Base-by-base conservation (phyloP, 1,139 yeast genomes). In the Tardiomyces digboiensis region DNA sequence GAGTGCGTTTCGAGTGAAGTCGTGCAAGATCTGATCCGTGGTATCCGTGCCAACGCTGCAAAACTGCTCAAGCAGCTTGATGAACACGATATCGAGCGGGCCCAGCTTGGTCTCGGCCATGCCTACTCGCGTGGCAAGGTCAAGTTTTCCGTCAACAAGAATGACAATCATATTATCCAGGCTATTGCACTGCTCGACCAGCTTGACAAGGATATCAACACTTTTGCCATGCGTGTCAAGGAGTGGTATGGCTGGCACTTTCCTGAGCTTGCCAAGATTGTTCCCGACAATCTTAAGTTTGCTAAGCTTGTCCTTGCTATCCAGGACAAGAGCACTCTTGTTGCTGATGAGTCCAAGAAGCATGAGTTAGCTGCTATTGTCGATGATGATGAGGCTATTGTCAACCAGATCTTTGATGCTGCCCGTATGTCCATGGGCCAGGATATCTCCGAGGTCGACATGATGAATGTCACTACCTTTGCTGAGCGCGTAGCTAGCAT, bases 191-290 rank as follows among this genome's bases (percentile, higher is more conserved):
- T 93, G 54, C 76, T 91, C 62, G 99, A 91, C 62, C 96, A 93
- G 65, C 78, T 91, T 61, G 98, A 91, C 72, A 91, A 91, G 72
- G 98, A 93, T 66, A 77, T 91, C 60, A 91, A 91, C 74, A 93
- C 97, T 43, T 91, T 85, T 68, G 91, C 97, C 52, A 91, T 91
- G 98, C 82, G 98, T 74, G 89, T 86, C 62, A 91, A 91, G 76
- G 98, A 91, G 72, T 91, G 98, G 98, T 91, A 91, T 70, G 97
- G 97, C 56, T 91, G 98, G 98, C 98, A 91, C 68, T 91, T 91
- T 80, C 98, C 98, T 47, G 98, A 91, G 72, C 80, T 91, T 74
- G 95, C 97, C 58, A 88, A 87, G 72, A 78, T 91, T 66, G 91
- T 88, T 52, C 82, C 87, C 56, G 98, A 91, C 72, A 89, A 89